These are phyloP conservation scores for Nematodospora anomalae DNA, from an alignment of 1,139 yeast genomes.

Conservation along the genomic window DNA sequence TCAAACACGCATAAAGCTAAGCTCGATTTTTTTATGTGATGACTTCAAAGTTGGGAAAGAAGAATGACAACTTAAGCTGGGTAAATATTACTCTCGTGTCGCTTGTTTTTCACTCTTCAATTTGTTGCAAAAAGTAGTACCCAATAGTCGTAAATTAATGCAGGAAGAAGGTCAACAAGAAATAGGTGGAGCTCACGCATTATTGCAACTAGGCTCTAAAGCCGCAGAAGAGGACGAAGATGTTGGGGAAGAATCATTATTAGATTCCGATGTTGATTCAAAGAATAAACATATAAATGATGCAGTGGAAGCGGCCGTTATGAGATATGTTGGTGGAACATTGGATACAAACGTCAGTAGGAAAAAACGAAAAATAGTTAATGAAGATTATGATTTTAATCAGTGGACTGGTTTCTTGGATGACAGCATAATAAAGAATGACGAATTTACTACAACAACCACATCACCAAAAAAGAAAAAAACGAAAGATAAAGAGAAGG, in stretches of 20 bases:
- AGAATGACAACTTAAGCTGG: not conserved
- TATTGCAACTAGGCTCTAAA: constrained; percentile 42
- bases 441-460: not conserved
- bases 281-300: constrained; percentile 44
- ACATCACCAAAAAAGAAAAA: constrained; percentile 1
- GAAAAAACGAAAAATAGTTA: constrained; percentile 15
- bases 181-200: constrained; percentile 49
- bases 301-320: constrained; percentile 73
- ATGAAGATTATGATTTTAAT: constrained; percentile 45
- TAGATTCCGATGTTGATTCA: constrained; percentile 5
- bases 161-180: constrained; percentile 31
- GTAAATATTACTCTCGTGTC: not conserved
- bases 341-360: constrained; percentile 19
- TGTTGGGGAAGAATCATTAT: constrained; percentile 3
- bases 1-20: not conserved
- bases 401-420: constrained; percentile 57
- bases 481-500: constrained; percentile 1
- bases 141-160: not conserved
- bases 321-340: constrained; percentile 67
- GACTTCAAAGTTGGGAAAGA: not conserved
- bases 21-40: no score
- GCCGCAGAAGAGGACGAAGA: constrained; percentile 17
- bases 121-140: not conserved
- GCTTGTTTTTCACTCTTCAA: no score
- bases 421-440: constrained; percentile 22